Conservation (phyloP, 345 rosid genomes). For the Ceriops decandra region DNA sequence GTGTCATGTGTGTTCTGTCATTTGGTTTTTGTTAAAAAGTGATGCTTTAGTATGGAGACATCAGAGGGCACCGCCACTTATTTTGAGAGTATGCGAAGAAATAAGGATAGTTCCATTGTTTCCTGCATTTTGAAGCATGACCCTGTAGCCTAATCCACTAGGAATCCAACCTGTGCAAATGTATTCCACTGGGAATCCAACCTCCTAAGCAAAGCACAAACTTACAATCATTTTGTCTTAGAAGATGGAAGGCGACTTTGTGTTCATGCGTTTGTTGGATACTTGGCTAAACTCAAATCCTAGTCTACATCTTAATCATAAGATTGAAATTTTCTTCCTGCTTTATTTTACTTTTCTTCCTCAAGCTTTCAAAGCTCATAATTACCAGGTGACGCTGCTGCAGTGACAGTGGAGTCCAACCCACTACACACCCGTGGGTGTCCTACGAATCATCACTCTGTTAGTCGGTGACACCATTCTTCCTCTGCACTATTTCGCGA, state of each 20-base stretch:
- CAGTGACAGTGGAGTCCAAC: constrained; percentile 30
- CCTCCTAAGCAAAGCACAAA: constrained; percentile 34
- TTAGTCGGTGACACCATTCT: constrained; percentile 9
- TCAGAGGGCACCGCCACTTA: constrained; percentile 16
- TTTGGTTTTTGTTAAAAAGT: constrained; percentile 29
- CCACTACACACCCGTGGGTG: constrained; percentile 36
- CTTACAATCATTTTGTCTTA: constrained; percentile 40
- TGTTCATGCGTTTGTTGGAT: constrained; percentile 31
- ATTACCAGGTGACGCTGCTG: constrained; percentile 22
- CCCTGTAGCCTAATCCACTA: constrained; percentile 19
- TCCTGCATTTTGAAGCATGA: constrained; percentile 28
- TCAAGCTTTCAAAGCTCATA: constrained; percentile 41
- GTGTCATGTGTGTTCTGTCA: constrained; percentile 36
- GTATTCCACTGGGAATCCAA: constrained; percentile 32
- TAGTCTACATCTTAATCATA: constrained; percentile 43
- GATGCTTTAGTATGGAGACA: constrained; percentile 33
- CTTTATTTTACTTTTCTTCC: constrained; percentile 25
- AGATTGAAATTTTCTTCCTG: constrained; percentile 8
- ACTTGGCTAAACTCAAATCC: constrained; percentile 27
- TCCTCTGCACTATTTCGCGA: background rate
- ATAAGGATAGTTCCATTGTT: constrained; percentile 9
- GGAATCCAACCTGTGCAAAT: constrained; percentile 7
- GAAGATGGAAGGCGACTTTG: constrained; percentile 40
- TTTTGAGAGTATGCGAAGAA: constrained; percentile 21
- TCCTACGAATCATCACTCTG: constrained; percentile 29